Evolutionary conservation across 768 basidiomycete genomes (phyloP).

Genomic region (Hygrophoropsis aurantiaca): DNA sequence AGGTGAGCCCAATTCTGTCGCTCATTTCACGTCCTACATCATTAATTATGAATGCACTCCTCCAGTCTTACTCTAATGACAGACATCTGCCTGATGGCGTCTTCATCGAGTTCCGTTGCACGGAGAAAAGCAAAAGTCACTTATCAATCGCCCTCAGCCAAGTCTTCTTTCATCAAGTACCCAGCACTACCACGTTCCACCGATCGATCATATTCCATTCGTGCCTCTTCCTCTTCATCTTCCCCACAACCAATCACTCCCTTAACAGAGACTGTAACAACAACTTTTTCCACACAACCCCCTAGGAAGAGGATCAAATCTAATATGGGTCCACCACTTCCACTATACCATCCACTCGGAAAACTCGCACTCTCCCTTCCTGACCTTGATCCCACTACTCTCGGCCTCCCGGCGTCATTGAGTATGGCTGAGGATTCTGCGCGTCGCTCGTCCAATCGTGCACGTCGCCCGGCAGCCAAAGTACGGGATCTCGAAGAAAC

Average conservation of each 20-base stretch:
- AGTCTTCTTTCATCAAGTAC: conserved; percentile 22
- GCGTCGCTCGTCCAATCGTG: conserved; percentile 44
- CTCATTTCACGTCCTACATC: too few relatives aligned
- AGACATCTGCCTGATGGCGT: neutral
- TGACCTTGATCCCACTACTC: conserved; percentile 54
- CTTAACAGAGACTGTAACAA: conserved; percentile 8
- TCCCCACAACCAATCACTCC: conserved; percentile 8
- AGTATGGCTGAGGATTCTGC: conserved; percentile 43
- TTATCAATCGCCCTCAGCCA: conserved; percentile 54
- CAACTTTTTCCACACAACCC: neutral
- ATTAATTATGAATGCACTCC: neutral
- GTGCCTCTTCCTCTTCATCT: conserved; percentile 14
- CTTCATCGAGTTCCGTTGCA: conserved; percentile 19
- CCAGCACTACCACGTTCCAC: conserved; percentile 12
- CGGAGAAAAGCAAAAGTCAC: conserved; percentile 59
- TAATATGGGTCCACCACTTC: conserved; percentile 44
- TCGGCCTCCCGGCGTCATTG: conserved; percentile 52
- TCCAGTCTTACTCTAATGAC: neutral
- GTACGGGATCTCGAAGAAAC: conserved; percentile 47
- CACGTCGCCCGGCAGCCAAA: conserved; percentile 49
- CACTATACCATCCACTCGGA: conserved; percentile 70
- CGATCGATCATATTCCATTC: conserved; percentile 12
- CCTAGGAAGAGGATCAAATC: conserved; percentile 18
- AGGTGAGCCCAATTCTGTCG: too few relatives aligned
- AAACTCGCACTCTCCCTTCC: conserved; percentile 64